Conservation (phyloP, 2,329 filamentous ascomycete genomes). For the Moelleriella libera region DNA sequence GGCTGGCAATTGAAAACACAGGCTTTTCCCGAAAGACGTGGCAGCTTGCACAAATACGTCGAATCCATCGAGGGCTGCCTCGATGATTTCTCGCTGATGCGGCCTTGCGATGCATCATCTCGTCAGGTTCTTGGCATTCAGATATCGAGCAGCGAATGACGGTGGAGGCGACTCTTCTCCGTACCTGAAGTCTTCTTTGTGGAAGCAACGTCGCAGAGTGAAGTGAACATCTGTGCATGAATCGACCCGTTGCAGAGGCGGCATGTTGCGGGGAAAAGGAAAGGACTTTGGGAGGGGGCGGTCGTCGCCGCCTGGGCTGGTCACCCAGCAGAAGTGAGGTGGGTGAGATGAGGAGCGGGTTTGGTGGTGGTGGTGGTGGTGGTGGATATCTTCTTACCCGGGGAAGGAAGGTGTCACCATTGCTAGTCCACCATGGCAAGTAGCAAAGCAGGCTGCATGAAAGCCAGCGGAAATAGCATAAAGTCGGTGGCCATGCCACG, state of each 20-base stretch:
- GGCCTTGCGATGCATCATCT: constrained; percentile 30
- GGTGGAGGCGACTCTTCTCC: constrained; percentile 1
- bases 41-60: constrained; percentile 92
- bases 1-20: constrained; percentile 86
- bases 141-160: not conserved
- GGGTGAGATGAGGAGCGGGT: too few relatives aligned
- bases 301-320: not conserved
- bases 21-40: constrained; percentile 80
- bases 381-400: too few relatives aligned
- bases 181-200: constrained; percentile 59
- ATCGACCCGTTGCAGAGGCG: constrained; percentile 26
- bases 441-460: too few relatives aligned
- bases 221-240: constrained; percentile 56
- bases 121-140: too few relatives aligned
- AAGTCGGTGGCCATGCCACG: not conserved
- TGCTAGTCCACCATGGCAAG: too few relatives aligned
- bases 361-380: too few relatives aligned
- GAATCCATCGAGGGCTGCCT: constrained; percentile 62
- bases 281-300: not conserved
- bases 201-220: constrained; percentile 59
- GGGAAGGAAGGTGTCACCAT: too few relatives aligned
- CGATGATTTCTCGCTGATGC: constrained; percentile 76
- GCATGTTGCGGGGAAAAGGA: constrained; percentile 15
- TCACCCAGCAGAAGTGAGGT: not conserved
- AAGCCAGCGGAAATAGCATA: too few relatives aligned